Conservation (phyloP, 2,329 filamentous ascomycete species). For the Neobulgaria alba region DNA sequence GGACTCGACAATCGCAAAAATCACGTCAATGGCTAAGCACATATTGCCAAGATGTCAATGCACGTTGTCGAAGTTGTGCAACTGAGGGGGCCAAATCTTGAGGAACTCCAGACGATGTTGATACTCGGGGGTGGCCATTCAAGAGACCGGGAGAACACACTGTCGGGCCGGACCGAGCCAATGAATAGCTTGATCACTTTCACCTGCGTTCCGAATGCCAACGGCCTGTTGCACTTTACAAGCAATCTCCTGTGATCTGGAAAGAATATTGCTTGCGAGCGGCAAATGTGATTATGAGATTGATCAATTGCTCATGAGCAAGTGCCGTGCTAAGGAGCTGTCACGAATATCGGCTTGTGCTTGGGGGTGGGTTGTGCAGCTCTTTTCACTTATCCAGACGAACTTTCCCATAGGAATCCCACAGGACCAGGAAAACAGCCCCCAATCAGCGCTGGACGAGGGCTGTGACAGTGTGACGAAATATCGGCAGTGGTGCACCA, state of each 20-base stretch:
- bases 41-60: no score
- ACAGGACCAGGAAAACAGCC: constrained; percentile 1
- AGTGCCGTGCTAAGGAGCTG: no score
- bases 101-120: neutral
- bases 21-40: no score
- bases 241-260: neutral
- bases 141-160: constrained; percentile 2
- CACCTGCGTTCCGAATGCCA: neutral
- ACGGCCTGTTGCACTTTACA: neutral
- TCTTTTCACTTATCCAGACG: no score
- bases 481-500: constrained; percentile 1
- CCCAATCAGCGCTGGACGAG: constrained; percentile 6
- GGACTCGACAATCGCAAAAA: no score
- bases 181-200: constrained; percentile 4
- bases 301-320: neutral
- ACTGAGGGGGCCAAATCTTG: neutral
- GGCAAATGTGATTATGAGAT: constrained; percentile 1
- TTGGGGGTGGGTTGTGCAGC: no score
- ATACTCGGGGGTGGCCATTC: constrained; percentile 14
- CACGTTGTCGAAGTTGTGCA: neutral
- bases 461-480: constrained; percentile 1
- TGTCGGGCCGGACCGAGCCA: constrained; percentile 11
- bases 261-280: constrained; percentile 1
- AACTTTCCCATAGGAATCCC: no score
- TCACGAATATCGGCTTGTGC: no score